These are phyloP conservation scores for Sarocladium oryzae DNA, from an alignment of 2,329 filamentous ascomycete genomes.

Conservation along the genomic window DNA sequence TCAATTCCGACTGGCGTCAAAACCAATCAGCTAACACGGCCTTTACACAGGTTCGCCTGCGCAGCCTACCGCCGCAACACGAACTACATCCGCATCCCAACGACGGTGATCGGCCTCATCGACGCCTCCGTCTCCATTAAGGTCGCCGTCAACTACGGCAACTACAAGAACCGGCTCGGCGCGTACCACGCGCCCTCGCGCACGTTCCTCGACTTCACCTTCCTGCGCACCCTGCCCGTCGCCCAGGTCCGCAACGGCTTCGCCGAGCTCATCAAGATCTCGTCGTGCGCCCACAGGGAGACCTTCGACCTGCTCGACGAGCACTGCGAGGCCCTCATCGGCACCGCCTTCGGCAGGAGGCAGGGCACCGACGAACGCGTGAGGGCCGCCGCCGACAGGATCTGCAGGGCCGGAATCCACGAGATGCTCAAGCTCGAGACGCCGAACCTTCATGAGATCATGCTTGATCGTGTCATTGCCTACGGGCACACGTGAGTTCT, in stretches of 20 bases:
- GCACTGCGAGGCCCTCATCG: constrained; percentile 62
- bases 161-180: constrained; percentile 68
- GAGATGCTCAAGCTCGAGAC: constrained; percentile 71
- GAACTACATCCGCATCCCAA: constrained; percentile 68
- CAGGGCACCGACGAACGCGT: constrained; percentile 51
- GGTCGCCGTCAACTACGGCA: constrained; percentile 71
- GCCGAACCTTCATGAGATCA: constrained; percentile 67
- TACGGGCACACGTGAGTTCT: constrained; percentile 64
- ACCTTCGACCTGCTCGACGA: constrained; percentile 64
- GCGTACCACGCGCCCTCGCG: constrained; percentile 67
- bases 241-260: constrained; percentile 69
- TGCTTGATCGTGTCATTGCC: constrained; percentile 64
- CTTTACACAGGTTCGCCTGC: constrained; percentile 52
- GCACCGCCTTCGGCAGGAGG: constrained; percentile 56
- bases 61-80: constrained; percentile 66
- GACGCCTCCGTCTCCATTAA: constrained; percentile 72
- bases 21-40: neutral
- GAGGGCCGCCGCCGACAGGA: constrained; percentile 54
- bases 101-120: constrained; percentile 68
- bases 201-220: constrained; percentile 68
- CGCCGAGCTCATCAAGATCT: constrained; percentile 71
- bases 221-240: constrained; percentile 60
- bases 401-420: constrained; percentile 62
- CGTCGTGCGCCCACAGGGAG: constrained; percentile 58
- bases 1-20: too few species aligned